A percentile compares a stretch with the other conserved stretches of the same genome.
These are phyloP conservation scores for Cryptococcus floricola DNA, from an alignment of 1,284 basidiomycete genomes.

Conservation along the genomic window DNA sequence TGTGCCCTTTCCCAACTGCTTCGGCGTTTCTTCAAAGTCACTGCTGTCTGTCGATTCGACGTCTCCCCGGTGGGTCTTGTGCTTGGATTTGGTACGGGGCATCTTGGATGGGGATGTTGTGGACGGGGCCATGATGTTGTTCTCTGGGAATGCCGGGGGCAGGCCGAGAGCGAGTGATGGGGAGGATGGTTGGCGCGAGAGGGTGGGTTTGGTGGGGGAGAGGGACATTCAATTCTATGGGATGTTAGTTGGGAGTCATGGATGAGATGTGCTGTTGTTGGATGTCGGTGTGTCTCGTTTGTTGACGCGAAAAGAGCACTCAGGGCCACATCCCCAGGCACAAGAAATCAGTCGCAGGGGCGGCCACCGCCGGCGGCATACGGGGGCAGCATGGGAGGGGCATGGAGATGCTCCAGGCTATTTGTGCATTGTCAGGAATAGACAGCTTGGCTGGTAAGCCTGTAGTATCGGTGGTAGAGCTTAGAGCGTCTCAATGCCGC, in stretches of 20 bases:
- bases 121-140: constrained; percentile 22
- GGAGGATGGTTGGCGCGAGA: constrained; percentile 30
- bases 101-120: constrained; percentile 12
- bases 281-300: neutral
- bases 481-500: too few relatives aligned
- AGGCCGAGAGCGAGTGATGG: constrained; percentile 34
- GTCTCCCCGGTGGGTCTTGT: constrained; percentile 30
- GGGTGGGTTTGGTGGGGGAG: constrained; percentile 20
- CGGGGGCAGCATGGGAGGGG: too few relatives aligned
- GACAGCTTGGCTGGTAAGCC: too few relatives aligned
- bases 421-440: too few relatives aligned
- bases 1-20: constrained; percentile 11
- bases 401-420: too few relatives aligned
- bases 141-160: constrained; percentile 29
- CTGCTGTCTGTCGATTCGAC: constrained; percentile 31
- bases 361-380: neutral
- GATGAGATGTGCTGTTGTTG: neutral
- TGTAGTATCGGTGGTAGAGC: too few relatives aligned
- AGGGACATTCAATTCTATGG: constrained; percentile 6
- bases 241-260: neutral
- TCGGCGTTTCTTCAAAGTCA: constrained; percentile 12
- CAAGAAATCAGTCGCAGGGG: neutral
- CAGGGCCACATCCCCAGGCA: neutral
- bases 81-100: constrained; percentile 14
- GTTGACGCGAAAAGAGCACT: neutral